Evolutionary conservation across 768 basidiomycete genomes (phyloP), one percentile per base, ranked within the genome.

Genomic region (Pholiota microspora): DNA sequence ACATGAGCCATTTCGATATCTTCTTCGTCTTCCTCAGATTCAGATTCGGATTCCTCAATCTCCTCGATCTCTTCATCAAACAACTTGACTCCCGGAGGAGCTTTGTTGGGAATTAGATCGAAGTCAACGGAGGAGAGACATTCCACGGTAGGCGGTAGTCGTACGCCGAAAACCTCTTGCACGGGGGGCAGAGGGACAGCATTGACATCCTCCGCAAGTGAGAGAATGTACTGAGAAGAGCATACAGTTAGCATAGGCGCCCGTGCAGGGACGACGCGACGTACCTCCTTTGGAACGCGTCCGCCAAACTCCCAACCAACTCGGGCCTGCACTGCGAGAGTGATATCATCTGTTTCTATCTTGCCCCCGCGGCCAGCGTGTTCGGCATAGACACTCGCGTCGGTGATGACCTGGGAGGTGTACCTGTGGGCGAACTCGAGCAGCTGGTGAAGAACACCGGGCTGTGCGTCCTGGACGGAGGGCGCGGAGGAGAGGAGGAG

Each of bases 261-360:
- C 9, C 54, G 53, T 46, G 6, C 29, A 38, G 18, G 10, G 56
- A 38, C 21, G n/a, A 59, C 45, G 12, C 18, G 23, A 69, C 75
- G 25, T 53, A 93, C 92, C 83, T 94, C 92, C 72, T 93, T 93
- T 2, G 92, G 92, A 25, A 94, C 83, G 34, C 91, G 79, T 5
- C 92, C 92, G 21, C 91, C 92, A 67, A 92, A 89, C 69, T 94
- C 92, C 92, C 92, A 94, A 38, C 92, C 92, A 3, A 94, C 92
- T 53, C 92, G 84, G 5, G 91, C 90, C 68, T 94, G 92, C 4
- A 92, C 86, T 2, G 91, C 89, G 35, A 94, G 76, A 3, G 82
- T 79, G 45, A 90, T 74, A 69, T 94, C 92, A 58, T 94, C 91
- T 77, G 86, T 82, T 59, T 92, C 91, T 51, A 94, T 77, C 72